These are phyloP conservation scores for Phytophthora cajani DNA, from an alignment of 352 stramenopile genomes.

Conservation along the genomic window DNA sequence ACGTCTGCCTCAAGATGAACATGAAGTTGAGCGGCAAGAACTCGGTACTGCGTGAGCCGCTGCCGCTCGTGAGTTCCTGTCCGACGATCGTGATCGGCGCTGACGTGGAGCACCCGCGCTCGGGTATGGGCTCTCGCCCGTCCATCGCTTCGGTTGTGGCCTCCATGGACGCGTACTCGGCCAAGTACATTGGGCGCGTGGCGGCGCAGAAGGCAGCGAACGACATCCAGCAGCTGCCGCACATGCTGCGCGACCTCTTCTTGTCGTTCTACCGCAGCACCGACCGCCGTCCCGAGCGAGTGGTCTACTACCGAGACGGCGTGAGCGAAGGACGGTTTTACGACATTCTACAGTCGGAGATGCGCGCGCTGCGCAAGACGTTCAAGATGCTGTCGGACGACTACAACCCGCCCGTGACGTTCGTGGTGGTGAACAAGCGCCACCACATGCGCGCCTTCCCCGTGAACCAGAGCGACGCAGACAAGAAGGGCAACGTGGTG, in stretches of 20 bases:
- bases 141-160: slow-evolving; percentile 80
- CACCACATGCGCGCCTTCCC: slow-evolving; percentile 84
- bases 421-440: slow-evolving; percentile 88
- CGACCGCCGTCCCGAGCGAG: slow-evolving; percentile 64
- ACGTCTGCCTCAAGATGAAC: slow-evolving; percentile 79
- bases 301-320: slow-evolving; percentile 88
- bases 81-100: slow-evolving; percentile 83
- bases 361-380: slow-evolving; percentile 74
- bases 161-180: slow-evolving; percentile 69
- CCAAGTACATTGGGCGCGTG: slow-evolving; percentile 65
- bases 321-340: slow-evolving; percentile 85
- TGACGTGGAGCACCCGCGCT: slow-evolving; percentile 70
- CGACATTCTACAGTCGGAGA: slow-evolving; percentile 74
- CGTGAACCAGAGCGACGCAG: slow-evolving; percentile 35
- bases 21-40: slow-evolving; percentile 78
- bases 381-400: slow-evolving; percentile 61
- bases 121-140: slow-evolving; percentile 57
- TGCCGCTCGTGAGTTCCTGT: slow-evolving; percentile 45
- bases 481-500: slow-evolving; percentile 72
- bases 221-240: slow-evolving; percentile 60
- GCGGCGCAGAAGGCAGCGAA: slow-evolving; percentile 49
- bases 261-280: slow-evolving; percentile 75
- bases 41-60: slow-evolving; percentile 46
- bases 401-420: slow-evolving; percentile 82
- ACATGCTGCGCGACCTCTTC: slow-evolving; percentile 76